These are phyloP conservation scores for Rubroshorea leprosula DNA, from an alignment of 345 rosid genomes.

Conservation along the genomic window DNA sequence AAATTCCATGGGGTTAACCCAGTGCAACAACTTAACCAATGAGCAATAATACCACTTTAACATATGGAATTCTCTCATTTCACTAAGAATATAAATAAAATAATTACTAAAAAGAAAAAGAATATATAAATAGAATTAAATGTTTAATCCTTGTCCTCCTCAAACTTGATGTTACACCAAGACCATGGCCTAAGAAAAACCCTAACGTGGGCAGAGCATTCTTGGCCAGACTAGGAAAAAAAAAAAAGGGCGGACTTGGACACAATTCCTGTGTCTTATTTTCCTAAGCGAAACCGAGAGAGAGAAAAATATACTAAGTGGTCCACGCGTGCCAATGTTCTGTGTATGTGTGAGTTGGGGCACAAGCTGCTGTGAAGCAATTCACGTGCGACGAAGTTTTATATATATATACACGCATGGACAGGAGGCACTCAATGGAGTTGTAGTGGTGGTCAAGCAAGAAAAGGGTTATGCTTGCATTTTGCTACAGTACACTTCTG, in stretches of 20 bases:
- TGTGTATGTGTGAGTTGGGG: constrained; percentile 30
- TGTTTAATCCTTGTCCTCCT: background rate
- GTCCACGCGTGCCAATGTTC: constrained; percentile 54
- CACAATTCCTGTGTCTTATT: background rate
- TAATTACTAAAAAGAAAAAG: too few relatives aligned
- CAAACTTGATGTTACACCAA: background rate
- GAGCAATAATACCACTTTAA: too few relatives aligned
- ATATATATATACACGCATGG: constrained; percentile 40
- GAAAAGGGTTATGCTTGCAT: constrained; percentile 14
- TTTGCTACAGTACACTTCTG: constrained; percentile 5
- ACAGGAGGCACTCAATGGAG: constrained; percentile 13
- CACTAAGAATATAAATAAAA: background rate
- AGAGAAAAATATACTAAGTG: constrained; percentile 11
- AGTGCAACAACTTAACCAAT: too few relatives aligned
- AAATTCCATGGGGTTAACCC: too few relatives aligned
- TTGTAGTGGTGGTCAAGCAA: constrained; percentile 22
- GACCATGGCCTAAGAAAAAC: background rate
- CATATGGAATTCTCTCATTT: background rate
- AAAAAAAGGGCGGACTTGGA: background rate
- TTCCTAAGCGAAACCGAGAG: background rate
- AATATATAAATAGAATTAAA: background rate
- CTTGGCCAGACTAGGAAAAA: constrained; percentile 6
- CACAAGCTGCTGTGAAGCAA: constrained; percentile 41
- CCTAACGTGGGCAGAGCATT: background rate
- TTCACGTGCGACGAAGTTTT: constrained; percentile 59